Percentiles rank a stretch among this genome's conserved stretches.
phyloP scores from a whole-genome alignment of 345 rosid genomes.

The Eucalyptus victrix region DNA sequence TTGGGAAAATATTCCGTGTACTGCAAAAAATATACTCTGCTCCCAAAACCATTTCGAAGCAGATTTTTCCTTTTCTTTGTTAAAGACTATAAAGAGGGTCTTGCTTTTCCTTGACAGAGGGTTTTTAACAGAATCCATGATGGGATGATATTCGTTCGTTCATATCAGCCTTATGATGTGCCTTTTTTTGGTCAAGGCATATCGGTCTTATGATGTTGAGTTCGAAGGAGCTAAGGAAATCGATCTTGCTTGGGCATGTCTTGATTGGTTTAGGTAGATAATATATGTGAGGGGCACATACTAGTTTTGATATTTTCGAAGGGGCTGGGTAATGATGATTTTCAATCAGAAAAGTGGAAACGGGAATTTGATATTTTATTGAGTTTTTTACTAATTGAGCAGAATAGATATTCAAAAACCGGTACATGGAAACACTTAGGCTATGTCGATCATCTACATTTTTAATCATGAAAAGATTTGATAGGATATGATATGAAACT shows the following conservation, averaged over 20 bases:
- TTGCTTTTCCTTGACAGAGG: background rate
- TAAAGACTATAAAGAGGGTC: background rate
- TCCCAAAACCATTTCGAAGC: background rate
- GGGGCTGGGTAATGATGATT: background rate
- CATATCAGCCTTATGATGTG: background rate
- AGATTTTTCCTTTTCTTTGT: background rate
- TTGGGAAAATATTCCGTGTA: background rate
- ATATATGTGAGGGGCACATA: background rate
- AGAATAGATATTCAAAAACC: background rate
- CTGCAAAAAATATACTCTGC: background rate
- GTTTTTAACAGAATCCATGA: background rate
- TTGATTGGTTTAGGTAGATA: background rate
- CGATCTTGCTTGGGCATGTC: background rate
- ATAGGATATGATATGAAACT: too few relatives aligned
- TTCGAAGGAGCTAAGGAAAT: background rate
- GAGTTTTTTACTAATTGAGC: background rate
- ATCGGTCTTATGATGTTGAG: background rate
- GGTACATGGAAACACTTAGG: background rate
- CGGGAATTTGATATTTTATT: background rate
- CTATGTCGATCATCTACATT: too few relatives aligned
- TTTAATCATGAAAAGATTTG: too few relatives aligned
- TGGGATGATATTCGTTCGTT: background rate
- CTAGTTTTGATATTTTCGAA: background rate
- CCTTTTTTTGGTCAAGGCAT: too few relatives aligned
- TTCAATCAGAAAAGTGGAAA: background rate